Percentiles rank a stretch among this genome's conserved stretches.
These are phyloP conservation scores for Hymenoscyphus scutula DNA, from an alignment of 2,329 filamentous ascomycete genomes.

Conservation along the genomic window DNA sequence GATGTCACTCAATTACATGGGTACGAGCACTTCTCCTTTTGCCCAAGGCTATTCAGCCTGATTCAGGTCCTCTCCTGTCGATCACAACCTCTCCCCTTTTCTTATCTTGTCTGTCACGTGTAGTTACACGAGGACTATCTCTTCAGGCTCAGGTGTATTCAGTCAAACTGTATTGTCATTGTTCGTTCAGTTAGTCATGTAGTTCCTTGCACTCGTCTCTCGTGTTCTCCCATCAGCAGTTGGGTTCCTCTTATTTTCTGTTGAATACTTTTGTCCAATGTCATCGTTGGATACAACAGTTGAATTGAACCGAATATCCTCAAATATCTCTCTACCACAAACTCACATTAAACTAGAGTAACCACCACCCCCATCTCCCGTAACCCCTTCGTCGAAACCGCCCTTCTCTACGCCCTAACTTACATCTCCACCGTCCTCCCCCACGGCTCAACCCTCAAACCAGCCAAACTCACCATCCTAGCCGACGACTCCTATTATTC, in stretches of 20 bases:
- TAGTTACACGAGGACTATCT: background rate
- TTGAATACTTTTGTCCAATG: background rate
- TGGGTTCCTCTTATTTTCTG: background rate
- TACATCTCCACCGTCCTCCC: slow-evolving; percentile 58
- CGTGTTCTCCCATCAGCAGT: background rate
- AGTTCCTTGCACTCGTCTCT: background rate
- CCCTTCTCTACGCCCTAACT: slow-evolving; percentile 81
- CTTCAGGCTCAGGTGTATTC: background rate
- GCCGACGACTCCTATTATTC: slow-evolving; percentile 98
- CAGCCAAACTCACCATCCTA: slow-evolving; percentile 78
- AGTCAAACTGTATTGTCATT: background rate
- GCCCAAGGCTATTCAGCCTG: background rate
- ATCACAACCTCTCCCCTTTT: slow-evolving; percentile 14
- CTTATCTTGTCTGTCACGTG: slow-evolving; percentile 8
- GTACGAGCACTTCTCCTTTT: slow-evolving; percentile 50
- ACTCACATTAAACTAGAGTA: slow-evolving; percentile 20
- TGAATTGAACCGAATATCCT: background rate
- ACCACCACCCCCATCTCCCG: slow-evolving; percentile 46
- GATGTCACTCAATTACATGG: slow-evolving; percentile 74
- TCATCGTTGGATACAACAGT: background rate
- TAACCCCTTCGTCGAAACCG: slow-evolving; percentile 92
- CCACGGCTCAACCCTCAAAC: slow-evolving; percentile 51
- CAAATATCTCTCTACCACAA: background rate
- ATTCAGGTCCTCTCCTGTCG: background rate
- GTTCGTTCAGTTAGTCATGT: background rate